phyloP scores from a whole-genome alignment of 805 yeast genomes.

The Blastobotrys parvus region DNA sequence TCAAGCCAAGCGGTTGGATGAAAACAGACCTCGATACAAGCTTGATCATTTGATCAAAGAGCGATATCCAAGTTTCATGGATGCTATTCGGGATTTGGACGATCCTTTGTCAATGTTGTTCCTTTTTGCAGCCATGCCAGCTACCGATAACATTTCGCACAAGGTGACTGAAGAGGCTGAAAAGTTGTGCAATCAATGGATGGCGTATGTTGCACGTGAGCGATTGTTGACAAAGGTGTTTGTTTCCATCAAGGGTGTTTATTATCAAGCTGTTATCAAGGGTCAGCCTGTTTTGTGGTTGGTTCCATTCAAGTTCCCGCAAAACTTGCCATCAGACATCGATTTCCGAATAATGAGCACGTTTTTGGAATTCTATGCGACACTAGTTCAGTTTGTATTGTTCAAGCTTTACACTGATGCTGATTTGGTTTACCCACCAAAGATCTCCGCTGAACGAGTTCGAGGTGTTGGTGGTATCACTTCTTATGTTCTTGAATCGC shows the following conservation, averaged over 20 bases:
- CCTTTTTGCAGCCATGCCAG: slow-evolving; percentile 89
- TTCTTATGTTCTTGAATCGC: slow-evolving; percentile 63
- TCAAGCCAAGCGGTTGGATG: slow-evolving; percentile 80
- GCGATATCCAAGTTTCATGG: slow-evolving; percentile 88
- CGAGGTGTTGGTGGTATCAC: slow-evolving; percentile 87
- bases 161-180: slow-evolving; percentile 84
- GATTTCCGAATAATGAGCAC: slow-evolving; percentile 97
- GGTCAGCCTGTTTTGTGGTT: slow-evolving; percentile 96
- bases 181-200: slow-evolving; percentile 85
- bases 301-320: slow-evolving; percentile 95
- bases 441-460: slow-evolving; percentile 58
- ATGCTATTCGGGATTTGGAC: slow-evolving; percentile 86
- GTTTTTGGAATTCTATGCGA: slow-evolving; percentile 90
- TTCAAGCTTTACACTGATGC: slow-evolving; percentile 79
- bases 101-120: slow-evolving; percentile 95
- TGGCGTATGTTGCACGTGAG: slow-evolving; percentile 85
- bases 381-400: slow-evolving; percentile 79
- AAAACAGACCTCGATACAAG: slow-evolving; percentile 72
- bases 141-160: slow-evolving; percentile 73
- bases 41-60: slow-evolving; percentile 89
- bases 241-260: slow-evolving; percentile 94
- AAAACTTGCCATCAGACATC: slow-evolving; percentile 85
- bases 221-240: slow-evolving; percentile 77
- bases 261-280: slow-evolving; percentile 79
- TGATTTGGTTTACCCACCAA: slow-evolving; percentile 87